Percentiles rank a stretch among this genome's conserved stretches.
phyloP scores from a whole-genome alignment of 805 yeast species.

The Candida caryicola region DNA sequence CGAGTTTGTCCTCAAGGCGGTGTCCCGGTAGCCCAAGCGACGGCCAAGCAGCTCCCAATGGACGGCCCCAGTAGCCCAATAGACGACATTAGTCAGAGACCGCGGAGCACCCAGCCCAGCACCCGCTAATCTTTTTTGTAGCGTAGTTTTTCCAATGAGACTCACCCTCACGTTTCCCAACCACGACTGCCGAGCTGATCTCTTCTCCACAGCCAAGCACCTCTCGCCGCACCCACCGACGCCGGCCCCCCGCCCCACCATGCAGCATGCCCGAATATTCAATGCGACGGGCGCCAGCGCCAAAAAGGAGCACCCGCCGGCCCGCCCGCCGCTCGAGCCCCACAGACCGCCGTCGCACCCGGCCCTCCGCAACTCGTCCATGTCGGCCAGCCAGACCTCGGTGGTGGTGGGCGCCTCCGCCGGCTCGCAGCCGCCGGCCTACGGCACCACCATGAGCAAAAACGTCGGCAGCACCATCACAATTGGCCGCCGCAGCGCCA shows the following conservation, averaged over 20 bases:
- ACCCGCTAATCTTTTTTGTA: too few relatives aligned
- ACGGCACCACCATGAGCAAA: slow-evolving; percentile 13
- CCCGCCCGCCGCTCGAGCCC: background rate
- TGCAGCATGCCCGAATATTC: slow-evolving; percentile 33
- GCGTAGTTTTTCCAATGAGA: too few relatives aligned
- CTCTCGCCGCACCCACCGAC: too few relatives aligned
- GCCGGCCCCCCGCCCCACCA: too few relatives aligned
- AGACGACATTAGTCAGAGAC: too few relatives aligned
- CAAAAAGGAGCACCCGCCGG: background rate
- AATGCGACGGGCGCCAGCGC: slow-evolving; percentile 5
- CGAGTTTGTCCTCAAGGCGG: slow-evolving; percentile 44
- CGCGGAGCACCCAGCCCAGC: too few relatives aligned
- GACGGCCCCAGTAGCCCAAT: background rate
- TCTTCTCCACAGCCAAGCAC: too few relatives aligned
- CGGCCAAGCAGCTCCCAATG: too few relatives aligned
- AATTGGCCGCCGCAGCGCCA: slow-evolving; percentile 13
- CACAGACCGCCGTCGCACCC: slow-evolving; percentile 4
- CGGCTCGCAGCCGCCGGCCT: slow-evolving; percentile 2
- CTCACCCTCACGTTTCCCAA: too few relatives aligned
- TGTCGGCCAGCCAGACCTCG: slow-evolving; percentile 21
- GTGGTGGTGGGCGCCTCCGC: slow-evolving; percentile 9
- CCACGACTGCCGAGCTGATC: too few relatives aligned
- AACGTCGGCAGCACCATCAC: slow-evolving; percentile 24
- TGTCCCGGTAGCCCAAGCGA: background rate
- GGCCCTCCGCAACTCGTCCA: slow-evolving; percentile 4